Base-by-base conservation (phyloP, 192 early-diverging fungal species). In the Backusella parvicylindrica region DNA sequence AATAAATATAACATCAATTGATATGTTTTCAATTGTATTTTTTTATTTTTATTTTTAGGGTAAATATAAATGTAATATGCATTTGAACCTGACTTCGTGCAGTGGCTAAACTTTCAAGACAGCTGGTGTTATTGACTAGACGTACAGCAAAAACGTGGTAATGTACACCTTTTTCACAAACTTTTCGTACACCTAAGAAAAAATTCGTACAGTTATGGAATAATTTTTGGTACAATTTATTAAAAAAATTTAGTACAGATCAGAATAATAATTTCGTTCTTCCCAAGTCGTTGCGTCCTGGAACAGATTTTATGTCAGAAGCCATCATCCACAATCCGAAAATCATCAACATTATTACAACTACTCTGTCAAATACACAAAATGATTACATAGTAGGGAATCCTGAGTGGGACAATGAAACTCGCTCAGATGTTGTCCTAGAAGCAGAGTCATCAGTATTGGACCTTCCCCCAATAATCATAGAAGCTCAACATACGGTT, bases 351-450 rank as follows among this genome's bases (percentile, higher is more conserved):
- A 71, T 71, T 56, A 71, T 56, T 56, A 56, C 70, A 71, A 56
- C 43, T 56, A 56, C 70, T 56, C 49, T 71, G 33, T 71, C 33
- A 71, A 71, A 71, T 71, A 49, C 30, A 71, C 41, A 71, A 56
- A 56, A 56, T 60, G 70, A 71, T 56, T 71, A 71, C 43, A 3
- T 49, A 60, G 50, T 71, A 49, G 70, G 70, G 70, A 56, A 71
- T 71, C 43, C 70, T 36, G 70, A 71, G 49, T 71, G 70, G 70
- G 70, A 71, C 43, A 60, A 70, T 49, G 68, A 41, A n/a, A 70
- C 68, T 47, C 68, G 68, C 68, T 70, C 41, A 70, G 68, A 70
- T 70, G 38, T 41, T 70, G 68, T 70, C 40, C 68, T 70, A 49
- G 68, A 70, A 49, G 40, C 68, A 70, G 49, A 70, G 68, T 70